A percentile compares a stretch with the other conserved stretches of the same genome.
Evolutionary conservation across 2,329 filamentous ascomycete species (phyloP).

Genomic region (Epichloe bromicola): DNA sequence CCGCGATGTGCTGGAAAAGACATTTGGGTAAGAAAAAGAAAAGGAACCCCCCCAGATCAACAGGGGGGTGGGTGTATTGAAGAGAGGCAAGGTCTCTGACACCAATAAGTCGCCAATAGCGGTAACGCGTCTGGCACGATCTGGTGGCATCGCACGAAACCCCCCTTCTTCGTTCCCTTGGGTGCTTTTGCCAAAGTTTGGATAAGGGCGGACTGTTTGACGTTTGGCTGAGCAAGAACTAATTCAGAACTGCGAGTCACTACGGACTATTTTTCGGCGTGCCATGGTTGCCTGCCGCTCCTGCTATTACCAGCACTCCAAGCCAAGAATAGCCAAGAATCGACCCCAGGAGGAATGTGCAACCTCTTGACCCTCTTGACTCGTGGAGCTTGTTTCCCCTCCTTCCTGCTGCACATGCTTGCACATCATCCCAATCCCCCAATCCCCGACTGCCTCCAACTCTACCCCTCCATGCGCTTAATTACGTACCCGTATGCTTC

Average conservation of each 20-base stretch:
- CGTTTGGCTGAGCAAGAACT: neutral
- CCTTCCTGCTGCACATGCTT: neutral
- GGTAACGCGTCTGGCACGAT: neutral
- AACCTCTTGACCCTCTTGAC: slow-evolving; percentile 5
- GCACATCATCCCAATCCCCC: slow-evolving; percentile 1
- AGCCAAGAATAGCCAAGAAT: neutral
- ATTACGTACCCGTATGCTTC: neutral
- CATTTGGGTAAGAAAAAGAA: too few relatives aligned
- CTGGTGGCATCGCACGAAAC: neutral
- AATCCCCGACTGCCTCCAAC: neutral
- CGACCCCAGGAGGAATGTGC: neutral
- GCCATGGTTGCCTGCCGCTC: neutral
- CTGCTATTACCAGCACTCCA: neutral
- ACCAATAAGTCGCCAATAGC: neutral
- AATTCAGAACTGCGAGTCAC: neutral
- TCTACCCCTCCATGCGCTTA: slow-evolving; percentile 1
- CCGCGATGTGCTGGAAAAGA: neutral
- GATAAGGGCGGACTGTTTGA: neutral
- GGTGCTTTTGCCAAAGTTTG: neutral
- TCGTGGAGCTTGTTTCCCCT: neutral
- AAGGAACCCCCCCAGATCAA: neutral
- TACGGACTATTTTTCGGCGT: neutral
- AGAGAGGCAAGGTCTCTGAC: neutral
- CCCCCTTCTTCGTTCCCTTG: neutral
- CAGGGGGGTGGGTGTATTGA: neutral